Evolutionary conservation across 108 stramenopile species (phyloP).

Genomic region (Skeletonema potamos): DNA sequence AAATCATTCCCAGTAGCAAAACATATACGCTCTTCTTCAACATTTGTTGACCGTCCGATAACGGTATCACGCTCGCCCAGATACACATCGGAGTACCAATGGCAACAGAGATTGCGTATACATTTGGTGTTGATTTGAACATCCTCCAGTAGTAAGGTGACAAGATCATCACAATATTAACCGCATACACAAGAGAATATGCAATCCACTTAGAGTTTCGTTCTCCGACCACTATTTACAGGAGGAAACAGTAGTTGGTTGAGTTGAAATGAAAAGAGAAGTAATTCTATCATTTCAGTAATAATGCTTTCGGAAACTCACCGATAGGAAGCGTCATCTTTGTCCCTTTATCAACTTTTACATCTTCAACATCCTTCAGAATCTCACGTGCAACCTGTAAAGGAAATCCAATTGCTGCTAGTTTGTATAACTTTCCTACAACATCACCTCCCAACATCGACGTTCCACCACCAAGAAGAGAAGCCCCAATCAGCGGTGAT

Average conservation of each 20-base stretch:
- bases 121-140: conserved; percentile 14
- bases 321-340: conserved; percentile 33
- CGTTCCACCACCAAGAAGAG: background rate
- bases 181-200: conserved; percentile 11
- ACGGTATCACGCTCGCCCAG: conserved; percentile 7
- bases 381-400: conserved; percentile 35
- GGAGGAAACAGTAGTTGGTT: too few relatives aligned
- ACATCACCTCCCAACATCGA: background rate
- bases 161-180: conserved; percentile 5
- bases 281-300: too few relatives aligned
- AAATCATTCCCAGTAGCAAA: conserved; percentile 28
- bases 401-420: conserved; percentile 28
- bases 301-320: background rate
- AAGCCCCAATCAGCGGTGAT: conserved; percentile 33
- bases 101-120: conserved; percentile 18
- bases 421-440: conserved; percentile 1
- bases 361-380: conserved; percentile 47
- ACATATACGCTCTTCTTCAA: conserved; percentile 42
- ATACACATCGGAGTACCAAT: conserved; percentile 20
- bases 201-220: conserved; percentile 9
- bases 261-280: too few relatives aligned
- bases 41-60: conserved; percentile 13
- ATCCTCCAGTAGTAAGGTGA: conserved; percentile 15
- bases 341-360: conserved; percentile 27
- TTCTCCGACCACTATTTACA: conserved; percentile 17